These are phyloP conservation scores for Nigrospora oryzae DNA, from an alignment of 2,329 filamentous ascomycete species.

Conservation along the genomic window DNA sequence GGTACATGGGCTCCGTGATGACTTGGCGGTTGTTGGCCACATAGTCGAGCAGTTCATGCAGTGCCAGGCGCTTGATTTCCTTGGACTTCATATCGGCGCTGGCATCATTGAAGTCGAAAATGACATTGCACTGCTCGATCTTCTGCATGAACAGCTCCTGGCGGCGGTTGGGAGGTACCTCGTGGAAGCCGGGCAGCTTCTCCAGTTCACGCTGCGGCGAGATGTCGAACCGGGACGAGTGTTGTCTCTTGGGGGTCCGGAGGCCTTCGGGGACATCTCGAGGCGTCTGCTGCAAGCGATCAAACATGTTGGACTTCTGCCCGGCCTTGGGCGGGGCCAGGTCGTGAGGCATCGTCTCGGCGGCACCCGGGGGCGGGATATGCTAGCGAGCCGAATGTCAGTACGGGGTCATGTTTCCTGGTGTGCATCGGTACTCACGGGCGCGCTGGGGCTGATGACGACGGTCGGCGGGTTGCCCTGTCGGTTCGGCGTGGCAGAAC, in stretches of 20 bases:
- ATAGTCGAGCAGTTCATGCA: constrained; percentile 95
- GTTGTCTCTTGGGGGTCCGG: constrained; percentile 89
- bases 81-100: constrained; percentile 99
- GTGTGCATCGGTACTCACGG: constrained; percentile 48
- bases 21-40: constrained; percentile 98
- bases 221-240: constrained; percentile 96
- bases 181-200: constrained; percentile 95
- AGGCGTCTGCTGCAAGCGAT: constrained; percentile 83
- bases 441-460: constrained; percentile 88
- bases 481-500: constrained; percentile 53
- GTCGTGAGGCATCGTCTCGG: constrained; percentile 97
- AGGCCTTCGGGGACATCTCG: constrained; percentile 96
- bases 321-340: constrained; percentile 88
- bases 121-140: constrained; percentile 99
- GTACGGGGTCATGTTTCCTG: constrained; percentile 2
- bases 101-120: constrained; percentile 98
- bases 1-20: constrained; percentile 98
- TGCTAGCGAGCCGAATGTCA: constrained; percentile 48
- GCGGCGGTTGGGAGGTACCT: constrained; percentile 87
- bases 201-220: constrained; percentile 94
- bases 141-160: constrained; percentile 99
- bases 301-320: constrained; percentile 81
- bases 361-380: constrained; percentile 81
- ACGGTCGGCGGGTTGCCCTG: constrained; percentile 71
- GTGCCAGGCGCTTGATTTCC: constrained; percentile 93